phyloP scores from a whole-genome alignment of 192 early-diverging fungal genomes.

The Backusella tuberculispora region DNA sequence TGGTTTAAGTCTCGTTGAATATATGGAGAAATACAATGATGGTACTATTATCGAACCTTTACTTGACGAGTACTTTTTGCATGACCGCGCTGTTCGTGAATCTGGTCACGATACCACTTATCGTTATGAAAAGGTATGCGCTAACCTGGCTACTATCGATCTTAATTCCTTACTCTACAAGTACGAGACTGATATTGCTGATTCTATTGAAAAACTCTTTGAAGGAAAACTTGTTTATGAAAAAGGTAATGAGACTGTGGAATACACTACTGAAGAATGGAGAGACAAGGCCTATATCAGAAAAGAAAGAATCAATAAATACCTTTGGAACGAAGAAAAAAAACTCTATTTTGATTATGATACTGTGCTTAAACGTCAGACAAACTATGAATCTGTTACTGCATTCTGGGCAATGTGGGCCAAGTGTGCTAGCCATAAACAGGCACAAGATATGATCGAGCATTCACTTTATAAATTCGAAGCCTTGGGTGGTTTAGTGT shows the following conservation, averaged over 20 bases:
- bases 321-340: constrained; percentile 86
- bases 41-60: constrained; percentile 76
- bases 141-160: constrained; percentile 91
- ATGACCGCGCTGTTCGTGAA: constrained; percentile 96
- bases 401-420: constrained; percentile 95
- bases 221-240: constrained; percentile 44
- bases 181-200: constrained; percentile 92
- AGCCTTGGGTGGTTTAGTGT: constrained; percentile 88
- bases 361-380: constrained; percentile 63
- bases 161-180: constrained; percentile 93
- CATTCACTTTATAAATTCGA: constrained; percentile 79
- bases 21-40: constrained; percentile 71
- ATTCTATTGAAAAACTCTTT: constrained; percentile 65
- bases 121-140: constrained; percentile 89
- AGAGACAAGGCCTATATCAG: constrained; percentile 63
- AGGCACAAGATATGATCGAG: constrained; percentile 77
- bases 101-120: constrained; percentile 99
- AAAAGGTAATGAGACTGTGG: constrained; percentile 34
- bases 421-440: constrained; percentile 70
- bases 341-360: constrained; percentile 93
- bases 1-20: constrained; percentile 72
- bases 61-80: constrained; percentile 94
- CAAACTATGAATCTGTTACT: constrained; percentile 88
- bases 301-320: constrained; percentile 70
- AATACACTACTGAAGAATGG: constrained; percentile 62